Base-by-base conservation (phyloP, 169 alveolate genomes). In the Eimeria maxima region DNA sequence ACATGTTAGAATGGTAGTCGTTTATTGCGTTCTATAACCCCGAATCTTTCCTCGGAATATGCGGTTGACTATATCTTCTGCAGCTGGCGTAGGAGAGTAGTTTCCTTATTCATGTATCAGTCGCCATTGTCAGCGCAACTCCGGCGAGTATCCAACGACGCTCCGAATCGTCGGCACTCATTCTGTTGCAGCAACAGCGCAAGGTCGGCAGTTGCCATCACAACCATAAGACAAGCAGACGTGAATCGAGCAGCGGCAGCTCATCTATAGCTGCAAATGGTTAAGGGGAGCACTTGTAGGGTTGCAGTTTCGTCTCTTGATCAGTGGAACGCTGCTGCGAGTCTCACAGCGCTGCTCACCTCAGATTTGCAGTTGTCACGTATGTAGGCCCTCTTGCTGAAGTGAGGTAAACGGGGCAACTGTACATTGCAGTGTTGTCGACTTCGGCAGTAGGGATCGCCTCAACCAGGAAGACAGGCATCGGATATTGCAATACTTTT, bases 101-200 rank as follows among this genome's bases (percentile, higher is more conserved):
- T 67, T 73, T 38, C 29, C 27, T 73, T 18, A 38, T 42, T 87
- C 69, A 87, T 87, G 94, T 29, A 44, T 87, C 94, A 42, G 94
- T 87, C 50, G 99, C 97, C 97, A 98, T 97, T 45, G 98, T 97
- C 88, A 99, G 97, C 69, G 99, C 99, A 84, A 98, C 99, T 74
- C 99, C 99, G 76, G 99, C 99, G 67, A 99, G 98, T 44, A 99
- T 97, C 99, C 99, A 99, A 60, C 96, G 97, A 55, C 95, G 96
- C 80, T 93, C 96, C 67, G 65, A 88, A 65, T 97, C 98, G 83
- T 97, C 98, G 29, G 95, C 95, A 83, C 97, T 97, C 97, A 98
- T 98, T 63, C 98, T 97, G 89, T 97, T 97, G 57, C 44, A 42
- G 45, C 10, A 22, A 22, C n/a, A 97, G 95, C 73, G 99, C 98